A percentile compares a stretch with the other conserved stretches of the same genome.
Conservation (phyloP, 163 green algal genomes). For the Volvox carteri region DNA sequence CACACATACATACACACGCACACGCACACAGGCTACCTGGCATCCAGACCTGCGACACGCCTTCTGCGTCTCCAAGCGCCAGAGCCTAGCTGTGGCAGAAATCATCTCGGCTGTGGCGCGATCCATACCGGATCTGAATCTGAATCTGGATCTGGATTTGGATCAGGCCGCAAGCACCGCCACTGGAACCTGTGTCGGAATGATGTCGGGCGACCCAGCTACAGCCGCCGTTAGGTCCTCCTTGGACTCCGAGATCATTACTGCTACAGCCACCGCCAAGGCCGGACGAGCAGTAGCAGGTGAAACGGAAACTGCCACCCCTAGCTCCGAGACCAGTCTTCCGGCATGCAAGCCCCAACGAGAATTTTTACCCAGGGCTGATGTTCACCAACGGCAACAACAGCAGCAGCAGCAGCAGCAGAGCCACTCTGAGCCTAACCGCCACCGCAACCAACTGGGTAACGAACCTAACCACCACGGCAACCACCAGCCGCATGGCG, state of each 20-base stretch:
- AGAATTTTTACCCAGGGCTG: no score
- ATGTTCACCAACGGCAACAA: no score
- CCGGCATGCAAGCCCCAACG: no score
- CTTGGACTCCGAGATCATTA: no score
- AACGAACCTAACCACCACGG: neutral
- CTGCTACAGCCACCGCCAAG: neutral
- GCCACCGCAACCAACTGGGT: no score
- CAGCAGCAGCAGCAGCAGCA: neutral
- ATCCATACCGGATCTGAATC: constrained; percentile 10
- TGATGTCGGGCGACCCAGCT: no score
- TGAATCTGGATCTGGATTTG: constrained; percentile 17
- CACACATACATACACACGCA: no score
- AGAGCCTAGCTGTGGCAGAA: constrained; percentile 5
- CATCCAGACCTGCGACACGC: constrained; percentile 44
- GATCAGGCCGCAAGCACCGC: no score
- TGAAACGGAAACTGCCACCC: neutral
- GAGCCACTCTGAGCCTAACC: no score
- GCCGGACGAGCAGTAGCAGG: neutral
- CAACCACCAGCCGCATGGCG: neutral
- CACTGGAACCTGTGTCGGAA: no score
- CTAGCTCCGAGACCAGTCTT: neutral
- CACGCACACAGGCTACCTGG: constrained; percentile 51
- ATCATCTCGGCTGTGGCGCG: neutral
- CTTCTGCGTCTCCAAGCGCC: constrained; percentile 26
- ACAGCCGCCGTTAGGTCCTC: no score